These are phyloP conservation scores for Auricularia auricula-judae DNA, from an alignment of 768 basidiomycete genomes.

Conservation along the genomic window DNA sequence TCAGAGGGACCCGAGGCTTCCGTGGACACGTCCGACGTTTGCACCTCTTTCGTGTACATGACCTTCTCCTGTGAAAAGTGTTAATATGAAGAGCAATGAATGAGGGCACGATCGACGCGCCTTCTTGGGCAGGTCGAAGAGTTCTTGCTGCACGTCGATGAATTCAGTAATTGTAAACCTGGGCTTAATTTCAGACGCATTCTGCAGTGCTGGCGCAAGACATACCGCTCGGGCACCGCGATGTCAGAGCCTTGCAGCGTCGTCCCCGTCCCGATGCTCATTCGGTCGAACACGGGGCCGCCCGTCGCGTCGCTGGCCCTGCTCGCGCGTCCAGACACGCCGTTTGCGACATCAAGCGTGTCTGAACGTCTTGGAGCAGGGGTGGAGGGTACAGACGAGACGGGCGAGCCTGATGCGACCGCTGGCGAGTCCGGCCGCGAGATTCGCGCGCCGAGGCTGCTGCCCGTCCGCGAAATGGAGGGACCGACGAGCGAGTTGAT, in stretches of 20 bases:
- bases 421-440: background rate
- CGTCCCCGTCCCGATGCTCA: conserved; percentile 27
- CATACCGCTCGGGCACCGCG: conserved; percentile 4
- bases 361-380: conserved; percentile 37
- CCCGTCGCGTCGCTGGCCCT: conserved; percentile 48
- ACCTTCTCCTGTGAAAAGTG: conserved; percentile 49
- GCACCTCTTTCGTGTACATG: conserved; percentile 76
- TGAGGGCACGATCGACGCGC: conserved; percentile 28
- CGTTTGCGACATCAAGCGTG: conserved; percentile 21
- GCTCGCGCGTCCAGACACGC: conserved; percentile 52
- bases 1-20: conserved; percentile 43
- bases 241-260: background rate
- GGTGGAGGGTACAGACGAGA: conserved; percentile 61
- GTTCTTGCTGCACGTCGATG: conserved; percentile 81
- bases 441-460: background rate
- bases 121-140: conserved; percentile 83
- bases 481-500: conserved; percentile 45
- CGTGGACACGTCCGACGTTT: conserved; percentile 57
- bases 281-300: conserved; percentile 29
- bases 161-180: conserved; percentile 55
- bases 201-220: background rate
- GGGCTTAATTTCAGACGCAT: conserved; percentile 29
- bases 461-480: conserved; percentile 20
- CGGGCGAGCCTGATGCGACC: conserved; percentile 37
- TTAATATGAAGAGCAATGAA: conserved; percentile 10